phyloP scores from a whole-genome alignment of 345 rosid species.

The Noccaea bulbosa region DNA sequence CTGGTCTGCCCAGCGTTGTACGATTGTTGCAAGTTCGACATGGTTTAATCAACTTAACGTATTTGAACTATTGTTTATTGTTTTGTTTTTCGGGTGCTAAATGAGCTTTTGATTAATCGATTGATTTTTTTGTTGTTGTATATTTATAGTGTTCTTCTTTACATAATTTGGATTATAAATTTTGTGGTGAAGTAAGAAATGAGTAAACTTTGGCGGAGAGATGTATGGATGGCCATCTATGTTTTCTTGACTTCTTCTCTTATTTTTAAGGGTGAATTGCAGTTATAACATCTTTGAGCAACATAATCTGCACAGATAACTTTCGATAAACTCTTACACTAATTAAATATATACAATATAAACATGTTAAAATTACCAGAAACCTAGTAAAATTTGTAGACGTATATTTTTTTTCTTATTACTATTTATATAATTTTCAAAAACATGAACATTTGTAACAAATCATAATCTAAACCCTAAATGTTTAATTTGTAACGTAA shows the following conservation, averaged over 20 bases:
- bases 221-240: constrained; percentile 26
- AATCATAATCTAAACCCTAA: no score
- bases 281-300: no score
- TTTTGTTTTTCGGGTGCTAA: neutral
- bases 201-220: constrained; percentile 30
- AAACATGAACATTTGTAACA: no score
- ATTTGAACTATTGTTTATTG: neutral
- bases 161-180: constrained; percentile 1
- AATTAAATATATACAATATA: no score
- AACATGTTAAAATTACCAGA: no score
- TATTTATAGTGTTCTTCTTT: constrained; percentile 18
- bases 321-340: no score
- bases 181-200: constrained; percentile 27
- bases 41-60: constrained; percentile 17
- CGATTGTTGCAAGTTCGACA: constrained; percentile 42
- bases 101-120: constrained; percentile 9
- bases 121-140: neutral
- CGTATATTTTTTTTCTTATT: no score
- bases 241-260: constrained; percentile 30
- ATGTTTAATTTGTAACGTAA: no score
- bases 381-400: no score
- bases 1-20: constrained; percentile 44
- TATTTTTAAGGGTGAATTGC: neutral
- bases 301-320: no score
- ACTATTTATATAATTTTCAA: no score